Conservation (phyloP, 148 eudicot genomes). For the Rhododendron simsii region DNA sequence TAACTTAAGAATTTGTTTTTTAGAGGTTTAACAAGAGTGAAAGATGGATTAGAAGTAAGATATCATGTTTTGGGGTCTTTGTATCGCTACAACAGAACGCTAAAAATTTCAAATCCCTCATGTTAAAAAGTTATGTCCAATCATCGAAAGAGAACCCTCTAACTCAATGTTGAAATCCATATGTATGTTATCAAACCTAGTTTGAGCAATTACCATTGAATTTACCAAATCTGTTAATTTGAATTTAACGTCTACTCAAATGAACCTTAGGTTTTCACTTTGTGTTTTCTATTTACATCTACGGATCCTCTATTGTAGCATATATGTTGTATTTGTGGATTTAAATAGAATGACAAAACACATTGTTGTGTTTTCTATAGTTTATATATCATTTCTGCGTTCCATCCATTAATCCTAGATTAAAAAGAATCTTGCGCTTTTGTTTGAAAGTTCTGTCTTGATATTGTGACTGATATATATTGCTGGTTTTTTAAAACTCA, state of each 20-base stretch:
- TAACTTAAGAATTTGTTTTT: not conserved
- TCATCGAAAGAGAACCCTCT: not conserved
- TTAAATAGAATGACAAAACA: not conserved
- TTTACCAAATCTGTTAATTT: not conserved
- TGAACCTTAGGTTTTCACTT: not conserved
- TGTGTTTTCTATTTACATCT: too few relatives aligned
- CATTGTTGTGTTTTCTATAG: too few relatives aligned
- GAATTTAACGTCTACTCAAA: not conserved
- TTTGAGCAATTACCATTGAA: not conserved
- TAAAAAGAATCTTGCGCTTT: not conserved
- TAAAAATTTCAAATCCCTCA: not conserved
- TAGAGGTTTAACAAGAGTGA: not conserved
- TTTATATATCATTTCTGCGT: not conserved
- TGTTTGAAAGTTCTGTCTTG: not conserved
- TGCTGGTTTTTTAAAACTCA: conserved; percentile 18
- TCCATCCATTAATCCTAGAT: not conserved
- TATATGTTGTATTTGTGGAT: not conserved
- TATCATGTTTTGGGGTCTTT: not conserved
- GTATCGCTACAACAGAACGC: not conserved
- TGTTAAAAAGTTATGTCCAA: not conserved
- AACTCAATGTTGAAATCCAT: not conserved
- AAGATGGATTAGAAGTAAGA: not conserved
- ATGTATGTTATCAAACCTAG: not conserved
- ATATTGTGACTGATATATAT: not conserved
- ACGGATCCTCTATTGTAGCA: not conserved